Evolutionary conservation across 225 moss, liverwort and hornwort genomes (phyloP), one percentile per base, ranked within the genome.

Genomic region (Straminergon stramineum): DNA sequence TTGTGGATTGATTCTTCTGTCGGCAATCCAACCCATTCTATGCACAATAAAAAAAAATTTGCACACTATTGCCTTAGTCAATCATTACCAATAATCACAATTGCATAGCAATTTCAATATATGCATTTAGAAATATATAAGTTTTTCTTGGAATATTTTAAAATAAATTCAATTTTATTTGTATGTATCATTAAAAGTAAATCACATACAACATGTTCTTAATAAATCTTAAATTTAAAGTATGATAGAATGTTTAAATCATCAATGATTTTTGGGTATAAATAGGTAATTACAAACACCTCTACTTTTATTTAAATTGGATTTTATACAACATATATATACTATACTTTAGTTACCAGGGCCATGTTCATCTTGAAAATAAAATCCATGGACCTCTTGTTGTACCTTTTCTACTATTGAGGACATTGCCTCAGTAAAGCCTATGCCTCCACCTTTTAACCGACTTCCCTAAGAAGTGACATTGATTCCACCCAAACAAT

Each of bases 301-400:
- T 37, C 10, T 69, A 22, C 58, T 65, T 67, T 17, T n/a, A 6
- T 37, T 4, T 3, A 53, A 63, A 8, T n/a, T 57, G 63, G 8
- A 52, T 65, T 61, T 34, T 63, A 21, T 18, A 43, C 4, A 24
- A 26, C 5, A 21, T n/a, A 18, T 7, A 31, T 53, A 5, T 31
- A 41, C 1, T 53, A 34, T 19, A 9, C 3, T 57, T 35, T 5
- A 57, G 17, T 39, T 94, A 96, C 96, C 96, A 86, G 93, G 91
- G 37, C 92, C 91, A 84, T 21, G 89, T 53, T 96, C 95, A 88
- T 97, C 97, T 93, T 97, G 94, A 84, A 99, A 99, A 89, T 97
- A 97, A 89, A 99, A 99, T 39, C 97, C 96, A 53, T 97, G 97
- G 81, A 99, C 95, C 74, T 97, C 99, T 78, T 94, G 95, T 80